Evolutionary conservation across 139 green algal species (phyloP).

Genomic region (Pleodorina starrii): DNA sequence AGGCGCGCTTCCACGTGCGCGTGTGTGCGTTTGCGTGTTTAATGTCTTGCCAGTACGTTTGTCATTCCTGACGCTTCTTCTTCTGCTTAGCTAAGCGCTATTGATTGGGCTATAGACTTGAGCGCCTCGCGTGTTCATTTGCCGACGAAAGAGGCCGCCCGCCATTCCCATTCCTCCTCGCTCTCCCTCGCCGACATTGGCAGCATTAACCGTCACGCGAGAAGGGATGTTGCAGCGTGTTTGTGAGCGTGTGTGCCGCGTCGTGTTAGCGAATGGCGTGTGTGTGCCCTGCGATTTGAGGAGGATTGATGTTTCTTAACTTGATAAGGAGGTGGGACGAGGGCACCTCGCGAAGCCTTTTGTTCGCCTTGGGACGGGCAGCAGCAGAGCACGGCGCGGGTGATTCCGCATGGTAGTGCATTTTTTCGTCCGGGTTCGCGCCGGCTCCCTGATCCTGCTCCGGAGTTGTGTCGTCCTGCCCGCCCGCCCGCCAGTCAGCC

Average conservation of each 20-base stretch:
- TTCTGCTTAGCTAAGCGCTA: not conserved
- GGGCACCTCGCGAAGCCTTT: too few species aligned
- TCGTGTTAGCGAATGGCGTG: not conserved
- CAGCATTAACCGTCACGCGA: not conserved
- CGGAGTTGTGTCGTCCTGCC: too few species aligned
- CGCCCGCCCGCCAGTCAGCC: too few species aligned
- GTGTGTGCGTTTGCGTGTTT: too few species aligned
- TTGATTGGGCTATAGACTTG: not conserved
- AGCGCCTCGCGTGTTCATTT: not conserved
- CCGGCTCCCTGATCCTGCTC: too few species aligned
- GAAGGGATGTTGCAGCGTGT: too few species aligned
- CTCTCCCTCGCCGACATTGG: not conserved
- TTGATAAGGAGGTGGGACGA: not conserved
- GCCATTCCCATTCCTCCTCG: not conserved
- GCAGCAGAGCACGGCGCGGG: not conserved
- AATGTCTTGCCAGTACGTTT: not conserved
- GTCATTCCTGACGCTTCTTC: not conserved
- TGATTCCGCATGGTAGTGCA: not conserved
- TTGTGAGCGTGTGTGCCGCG: not conserved
- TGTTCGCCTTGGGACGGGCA: too few species aligned
- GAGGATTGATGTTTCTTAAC: not conserved
- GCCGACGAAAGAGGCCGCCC: not conserved
- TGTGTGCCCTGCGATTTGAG: not conserved
- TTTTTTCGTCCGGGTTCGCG: not conserved
- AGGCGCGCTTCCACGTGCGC: too few species aligned